Conservation (phyloP, 2,329 filamentous ascomycete species). For the Teratosphaeria zuluensis region DNA sequence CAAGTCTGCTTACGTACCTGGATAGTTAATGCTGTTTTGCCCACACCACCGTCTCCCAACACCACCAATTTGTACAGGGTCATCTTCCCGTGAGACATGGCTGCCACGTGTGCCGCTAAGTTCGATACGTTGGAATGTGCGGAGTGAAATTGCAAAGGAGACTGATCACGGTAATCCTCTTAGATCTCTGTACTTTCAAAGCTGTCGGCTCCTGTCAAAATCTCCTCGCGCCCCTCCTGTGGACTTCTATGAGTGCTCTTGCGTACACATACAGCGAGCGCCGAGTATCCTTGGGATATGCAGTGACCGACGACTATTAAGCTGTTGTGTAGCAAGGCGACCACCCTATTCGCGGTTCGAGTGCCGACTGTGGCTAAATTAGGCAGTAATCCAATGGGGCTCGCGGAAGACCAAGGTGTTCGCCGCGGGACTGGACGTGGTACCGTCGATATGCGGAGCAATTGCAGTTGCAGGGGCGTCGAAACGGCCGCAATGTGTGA, state of each 20-base stretch:
- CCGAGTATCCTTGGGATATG: neutral
- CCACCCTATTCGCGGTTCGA: neutral
- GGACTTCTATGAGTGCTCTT: neutral
- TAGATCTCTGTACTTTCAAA: neutral
- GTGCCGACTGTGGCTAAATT: neutral
- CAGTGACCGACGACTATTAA: neutral
- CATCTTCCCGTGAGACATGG: conserved; percentile 30
- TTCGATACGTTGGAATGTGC: neutral
- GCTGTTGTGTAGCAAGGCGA: neutral
- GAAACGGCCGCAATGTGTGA: neutral
- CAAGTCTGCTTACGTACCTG: conserved; percentile 38
- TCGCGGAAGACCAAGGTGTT: neutral
- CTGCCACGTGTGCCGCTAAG: conserved; percentile 2
- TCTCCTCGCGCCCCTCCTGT: neutral
- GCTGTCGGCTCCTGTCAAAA: neutral
- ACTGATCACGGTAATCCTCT: neutral
- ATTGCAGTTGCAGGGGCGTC: neutral
- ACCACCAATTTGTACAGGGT: conserved; percentile 79
- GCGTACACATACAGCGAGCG: neutral
- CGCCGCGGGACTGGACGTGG: neutral
- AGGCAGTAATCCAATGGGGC: neutral
- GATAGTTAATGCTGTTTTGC: conserved; percentile 98
- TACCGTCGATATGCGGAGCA: neutral
- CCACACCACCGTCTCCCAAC: conserved; percentile 93
- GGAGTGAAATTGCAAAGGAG: neutral